These are phyloP conservation scores for Cucurbita pepo DNA, from an alignment of 306 rosid genomes.

Conservation along the genomic window DNA sequence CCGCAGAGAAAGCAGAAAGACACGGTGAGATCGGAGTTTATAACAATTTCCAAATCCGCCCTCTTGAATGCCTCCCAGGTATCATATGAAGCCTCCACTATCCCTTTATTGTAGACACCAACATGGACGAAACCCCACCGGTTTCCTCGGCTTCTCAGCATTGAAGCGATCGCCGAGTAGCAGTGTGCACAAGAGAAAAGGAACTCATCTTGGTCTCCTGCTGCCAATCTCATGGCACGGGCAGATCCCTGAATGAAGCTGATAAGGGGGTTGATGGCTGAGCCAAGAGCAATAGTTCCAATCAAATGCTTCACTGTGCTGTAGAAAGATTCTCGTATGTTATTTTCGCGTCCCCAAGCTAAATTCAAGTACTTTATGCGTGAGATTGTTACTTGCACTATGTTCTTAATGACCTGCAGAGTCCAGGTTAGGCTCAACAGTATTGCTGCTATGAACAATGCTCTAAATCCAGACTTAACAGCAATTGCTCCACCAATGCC, in stretches of 20 bases:
- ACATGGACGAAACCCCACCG: conserved; percentile 76
- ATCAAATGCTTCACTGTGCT: conserved; percentile 29
- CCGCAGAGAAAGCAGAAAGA: conserved; percentile 63
- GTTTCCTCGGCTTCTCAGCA: conserved; percentile 34
- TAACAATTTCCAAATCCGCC: conserved; percentile 26
- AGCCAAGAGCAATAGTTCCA: conserved; percentile 50
- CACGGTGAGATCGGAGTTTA: conserved; percentile 57
- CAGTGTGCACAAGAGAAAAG: conserved; percentile 63
- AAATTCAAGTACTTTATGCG: conserved; percentile 36
- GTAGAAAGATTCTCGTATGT: conserved; percentile 20
- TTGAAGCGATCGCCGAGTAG: conserved; percentile 37
- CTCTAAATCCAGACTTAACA: conserved; percentile 5
- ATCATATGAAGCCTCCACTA: conserved; percentile 53
- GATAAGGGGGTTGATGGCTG: conserved; percentile 34
- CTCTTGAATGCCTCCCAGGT: conserved; percentile 40
- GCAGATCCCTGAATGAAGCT: conserved; percentile 34
- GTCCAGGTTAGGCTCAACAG: conserved; percentile 62
- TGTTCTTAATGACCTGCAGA: conserved; percentile 55
- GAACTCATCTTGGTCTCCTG: conserved; percentile 50
- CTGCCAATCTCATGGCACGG: conserved; percentile 26
- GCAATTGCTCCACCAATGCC: conserved; percentile 63
- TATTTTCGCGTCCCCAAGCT: conserved; percentile 12
- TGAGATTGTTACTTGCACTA: conserved; percentile 37
- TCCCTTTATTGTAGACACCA: conserved; percentile 45
- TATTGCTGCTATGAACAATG: conserved; percentile 29